Base-by-base conservation (phyloP, 2,329 filamentous ascomycete genomes). In the Metarhizium brunneum region DNA sequence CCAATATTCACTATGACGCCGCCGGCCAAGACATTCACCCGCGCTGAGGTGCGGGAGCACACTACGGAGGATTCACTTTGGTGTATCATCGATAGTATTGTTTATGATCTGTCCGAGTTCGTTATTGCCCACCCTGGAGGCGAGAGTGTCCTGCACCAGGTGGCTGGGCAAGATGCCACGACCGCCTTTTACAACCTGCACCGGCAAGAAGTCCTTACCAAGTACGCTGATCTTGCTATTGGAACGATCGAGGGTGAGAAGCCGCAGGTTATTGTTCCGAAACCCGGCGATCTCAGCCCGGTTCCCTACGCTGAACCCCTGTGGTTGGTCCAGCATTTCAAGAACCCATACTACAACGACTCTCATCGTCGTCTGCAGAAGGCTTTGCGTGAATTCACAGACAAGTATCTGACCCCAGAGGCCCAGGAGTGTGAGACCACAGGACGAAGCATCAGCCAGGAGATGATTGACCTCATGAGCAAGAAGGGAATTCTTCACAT, bases 181-280 rank as follows among this genome's bases (percentile, higher is more conserved):
- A 75, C 80, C 40, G 87, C 86, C 56, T 95, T 95, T 72, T 95
- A 95, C 81, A 95, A 95, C 76, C 84, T 96, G 54, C 91, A 96
- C 74, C 80, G 90, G 30, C 90, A 95, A 63, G 90, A 95, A 71
- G 88, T 95, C n/a, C 80, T 95, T 11, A 76, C 84, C 58, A 91
- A 91, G 69, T 95, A 95, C 76, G 73, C 79, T 50, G 77, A 82
- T 64, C 80, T 95, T 18, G 86, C 82, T 70, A 80, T 95, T 63
- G 90, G 90, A 65, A 88, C 83, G 14, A 70, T 95, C 66, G 75
- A 83, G 61, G 87, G 83, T 70, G 89, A 95, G 75, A 85, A 79
- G 65, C 80, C 89, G 20, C 82, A 90, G 66, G 82, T 94, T 62
- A 78, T 91, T 59, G 82, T 84, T 20, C 83, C 82, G 1, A 72